Evolutionary conservation across 768 basidiomycete genomes (phyloP), one percentile per base, ranked within the genome.

Genomic region (Arthromyces matolae): DNA sequence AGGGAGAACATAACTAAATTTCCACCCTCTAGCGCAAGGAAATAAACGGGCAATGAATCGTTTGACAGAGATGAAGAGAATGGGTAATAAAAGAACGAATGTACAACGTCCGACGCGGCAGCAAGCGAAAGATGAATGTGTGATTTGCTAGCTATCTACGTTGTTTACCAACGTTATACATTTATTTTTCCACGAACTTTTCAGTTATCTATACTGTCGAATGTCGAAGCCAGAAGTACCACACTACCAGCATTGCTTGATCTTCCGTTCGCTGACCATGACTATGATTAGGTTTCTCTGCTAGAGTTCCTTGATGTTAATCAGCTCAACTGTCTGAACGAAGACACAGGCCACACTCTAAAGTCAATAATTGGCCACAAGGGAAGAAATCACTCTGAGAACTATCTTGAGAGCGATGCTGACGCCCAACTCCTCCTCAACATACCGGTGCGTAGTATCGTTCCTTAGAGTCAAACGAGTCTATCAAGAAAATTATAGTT

Each of bases 31-130:
- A 96, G 94, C 92, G 3, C 95, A 97, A 80, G 90, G 91, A n/a
- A 95, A 98, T 70, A 94, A 93, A 67, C 84, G 94, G 29, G 95
- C 95, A 5, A 98, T 96, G 93, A 88, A 81, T 54, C 81, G 95
- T 25, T 68, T 98, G 61, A 95, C 94, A 22, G 94, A 98, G 67
- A 86, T 98, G 77, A 96, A 96, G 66, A 84, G 90, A 25, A 78
- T 83, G 71, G 89, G 90, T 9, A 83, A 82, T 64, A 91, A 87
- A 66, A 79, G 86, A 54, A 75, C 76, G 37, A 84, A 87, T 54
- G 77, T 84, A 42, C 82, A 83, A 14, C 81, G 94, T 52, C 93
- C 95, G 28, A 97, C 95, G 16, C 79, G 95, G 48, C 87, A 94
- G 62, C 83, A 98, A 61, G 93, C 95, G 10, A 86, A 88, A 68